Base-by-base conservation (phyloP, 208 protist species). In the Leishmania turanica region DNA sequence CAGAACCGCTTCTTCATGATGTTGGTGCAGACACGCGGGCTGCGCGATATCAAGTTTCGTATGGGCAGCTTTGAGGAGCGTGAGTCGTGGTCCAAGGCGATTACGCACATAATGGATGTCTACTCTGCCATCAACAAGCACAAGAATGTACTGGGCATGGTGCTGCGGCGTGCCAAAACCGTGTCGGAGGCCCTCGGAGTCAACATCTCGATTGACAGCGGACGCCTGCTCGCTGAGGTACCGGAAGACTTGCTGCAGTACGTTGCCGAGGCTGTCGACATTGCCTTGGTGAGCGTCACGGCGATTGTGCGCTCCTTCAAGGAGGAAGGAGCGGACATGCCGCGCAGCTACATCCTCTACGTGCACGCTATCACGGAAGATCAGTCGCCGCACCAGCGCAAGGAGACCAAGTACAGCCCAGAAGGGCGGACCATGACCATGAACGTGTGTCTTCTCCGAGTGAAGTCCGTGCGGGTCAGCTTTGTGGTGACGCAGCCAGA, bases 1-100 rank as follows among this genome's bases (percentile, higher is more conserved):
- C 88, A 96, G 77, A 96, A 94, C 69, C 89, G 89, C n/a, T 96
- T 93, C 54, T 95, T 90, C 72, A 84, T 91, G 51, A 91, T 97
- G 87, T 78, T 88, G 11, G 49, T 97, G 66, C 87, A 93, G 45
- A 88, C 90, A 40, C 89, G 90, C 21, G 68, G 73, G 17, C 74
- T 80, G 40, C 65, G 85, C 54, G 85, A 87, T 64, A 85, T 96
- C 60, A 90, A 89, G 72, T 94, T 97, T 77, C 88, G 89, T 37
- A 84, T 96, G 69, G 89, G 87, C 85, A 92, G 88, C 45, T 82
- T 87, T 24, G 88, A 92, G 71, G 92, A 96, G 78, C 88, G 94
- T 7, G 92, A 96, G 71, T 66, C 79, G 34, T 97, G 94, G 92
- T 87, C 84, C 21, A 78, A 62, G n/a, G 94, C 91, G 31, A 91